These are phyloP conservation scores for Hanseniaspora taiwanica DNA, from an alignment of 805 yeast species.

Conservation along the genomic window DNA sequence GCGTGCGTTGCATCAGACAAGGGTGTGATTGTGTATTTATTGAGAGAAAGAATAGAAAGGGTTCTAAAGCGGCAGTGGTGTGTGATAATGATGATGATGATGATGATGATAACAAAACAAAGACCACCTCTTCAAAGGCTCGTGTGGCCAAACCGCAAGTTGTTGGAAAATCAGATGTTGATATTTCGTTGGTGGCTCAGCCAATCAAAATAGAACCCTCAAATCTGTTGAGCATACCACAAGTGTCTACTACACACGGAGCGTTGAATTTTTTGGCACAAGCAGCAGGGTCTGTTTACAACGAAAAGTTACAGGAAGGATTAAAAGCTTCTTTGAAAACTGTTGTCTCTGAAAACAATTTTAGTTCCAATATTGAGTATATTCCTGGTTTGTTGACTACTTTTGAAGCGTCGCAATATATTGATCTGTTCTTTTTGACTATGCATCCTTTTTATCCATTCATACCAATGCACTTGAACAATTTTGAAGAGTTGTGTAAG, in stretches of 20 bases:
- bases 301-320: not conserved
- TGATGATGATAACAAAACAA: not conserved
- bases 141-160: no score
- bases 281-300: conserved; percentile 55
- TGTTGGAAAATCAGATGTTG: no score
- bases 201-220: no score
- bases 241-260: conserved; percentile 33
- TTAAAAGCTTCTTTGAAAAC: conserved; percentile 4
- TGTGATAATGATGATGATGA: conserved; percentile 1
- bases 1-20: conserved; percentile 76
- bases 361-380: conserved; percentile 2
- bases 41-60: conserved; percentile 16
- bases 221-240: no score
- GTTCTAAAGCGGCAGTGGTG: no score
- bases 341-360: no score
- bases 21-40: conserved; percentile 66
- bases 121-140: no score
- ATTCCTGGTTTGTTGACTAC: conserved; percentile 38
- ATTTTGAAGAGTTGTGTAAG: conserved; percentile 51
- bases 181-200: no score
- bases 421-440: conserved; percentile 52
- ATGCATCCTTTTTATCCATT: conserved; percentile 89
- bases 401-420: conserved; percentile 42
- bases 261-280: conserved; percentile 63
- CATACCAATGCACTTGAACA: conserved; percentile 61